Evolutionary conservation across 2,329 filamentous ascomycete genomes (phyloP), one percentile per base, ranked within the genome.

Genomic region (Phyllosticta paracitricarpa): DNA sequence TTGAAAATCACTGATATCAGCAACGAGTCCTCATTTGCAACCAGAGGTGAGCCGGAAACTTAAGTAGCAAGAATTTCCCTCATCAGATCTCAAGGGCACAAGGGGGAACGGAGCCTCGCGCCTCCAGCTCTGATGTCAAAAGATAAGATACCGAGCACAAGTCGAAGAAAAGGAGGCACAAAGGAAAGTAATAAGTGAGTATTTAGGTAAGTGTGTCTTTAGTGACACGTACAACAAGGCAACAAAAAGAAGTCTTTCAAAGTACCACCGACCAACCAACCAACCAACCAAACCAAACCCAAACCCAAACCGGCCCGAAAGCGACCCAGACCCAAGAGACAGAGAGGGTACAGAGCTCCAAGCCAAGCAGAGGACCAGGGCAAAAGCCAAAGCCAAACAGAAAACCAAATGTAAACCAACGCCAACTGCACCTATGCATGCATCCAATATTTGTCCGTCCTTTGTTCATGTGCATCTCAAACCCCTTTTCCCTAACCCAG

Each of bases 361-460:
- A 40, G 33, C 17, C 10, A 55, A 28, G 52, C 22, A 24, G n/a
- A 25, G 7, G 19, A 22, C 1, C 19, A 22, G 19, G 19, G 19
- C 19, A 22, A 22, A 55, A 30, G 28, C 28, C 28, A 55, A 55
- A 19, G n/a, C 30, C 33, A 3, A 40, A 24, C 10, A 56, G 28
- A 2, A 2, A 56, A 48, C n/a, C 19, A 22, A 22, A 22, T 22
- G 19, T 22, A 22, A 55, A 55, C 7, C 30, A 61, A 61, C 58
- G 58, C 58, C 58, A 53, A 51, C 56, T 26, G 53, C 25, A 61
- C 56, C 53, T 53, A 60, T 48, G 35, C 8, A 30, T 30, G 28
- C 19, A 22, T 22, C 19, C 19, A 6, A 4, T 25, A 30, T 51
- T 26, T 24, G 25, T 40, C 6, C 40, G 9, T 30, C 26, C 12